phyloP scores from a whole-genome alignment of 192 early-diverging fungal genomes.

The Backusella liffmaniae region DNA sequence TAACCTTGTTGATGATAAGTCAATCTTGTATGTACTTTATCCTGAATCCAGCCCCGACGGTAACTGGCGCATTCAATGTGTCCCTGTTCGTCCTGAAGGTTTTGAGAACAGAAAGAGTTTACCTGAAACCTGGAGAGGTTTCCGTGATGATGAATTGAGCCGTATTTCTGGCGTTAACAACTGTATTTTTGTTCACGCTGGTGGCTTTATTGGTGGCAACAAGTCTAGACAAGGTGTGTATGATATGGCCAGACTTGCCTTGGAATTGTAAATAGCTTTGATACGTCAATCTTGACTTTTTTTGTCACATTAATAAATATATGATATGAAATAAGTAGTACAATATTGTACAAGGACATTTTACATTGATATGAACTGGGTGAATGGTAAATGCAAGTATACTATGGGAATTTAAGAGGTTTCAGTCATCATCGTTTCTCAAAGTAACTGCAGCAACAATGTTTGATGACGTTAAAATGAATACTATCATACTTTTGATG shows the following conservation, averaged over 20 bases:
- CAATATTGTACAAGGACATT: neutral
- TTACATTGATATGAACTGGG: neutral
- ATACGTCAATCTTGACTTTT: neutral
- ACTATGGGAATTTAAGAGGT: neutral
- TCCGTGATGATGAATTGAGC: slow-evolving; percentile 82
- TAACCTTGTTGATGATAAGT: slow-evolving; percentile 45
- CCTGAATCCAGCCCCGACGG: slow-evolving; percentile 58
- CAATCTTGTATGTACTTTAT: slow-evolving; percentile 76
- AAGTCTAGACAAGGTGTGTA: slow-evolving; percentile 73
- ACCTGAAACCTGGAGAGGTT: slow-evolving; percentile 74
- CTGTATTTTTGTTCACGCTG: slow-evolving; percentile 88
- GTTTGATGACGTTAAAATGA: too few species aligned
- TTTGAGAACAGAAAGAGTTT: slow-evolving; percentile 77
- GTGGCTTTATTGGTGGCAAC: slow-evolving; percentile 54
- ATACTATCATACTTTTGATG: too few species aligned
- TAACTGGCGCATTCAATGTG: slow-evolving; percentile 80
- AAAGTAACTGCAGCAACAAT: neutral
- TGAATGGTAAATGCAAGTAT: neutral
- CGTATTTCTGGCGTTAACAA: slow-evolving; percentile 72
- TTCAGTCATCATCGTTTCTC: neutral
- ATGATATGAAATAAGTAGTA: neutral
- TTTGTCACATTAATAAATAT: neutral
- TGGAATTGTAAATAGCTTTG: slow-evolving; percentile 39
- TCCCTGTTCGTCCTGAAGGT: slow-evolving; percentile 51
- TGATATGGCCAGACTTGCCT: slow-evolving; percentile 60